Evolutionary conservation across 2,329 filamentous ascomycete genomes (phyloP).

Genomic region (Aspergillus unguis): DNA sequence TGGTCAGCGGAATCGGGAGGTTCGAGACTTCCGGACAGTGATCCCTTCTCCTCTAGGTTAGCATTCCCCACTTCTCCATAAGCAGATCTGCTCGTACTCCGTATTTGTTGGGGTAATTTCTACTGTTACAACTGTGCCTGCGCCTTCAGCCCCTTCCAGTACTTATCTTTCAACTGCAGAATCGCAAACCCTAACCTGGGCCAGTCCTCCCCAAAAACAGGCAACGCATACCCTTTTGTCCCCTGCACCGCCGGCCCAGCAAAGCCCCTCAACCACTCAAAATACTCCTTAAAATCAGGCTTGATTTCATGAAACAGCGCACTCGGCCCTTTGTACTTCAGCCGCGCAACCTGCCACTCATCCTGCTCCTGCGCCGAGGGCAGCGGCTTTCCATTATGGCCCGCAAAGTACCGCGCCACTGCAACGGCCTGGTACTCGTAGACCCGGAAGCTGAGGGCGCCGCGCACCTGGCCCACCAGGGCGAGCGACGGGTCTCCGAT

Average conservation of each 20-base stretch:
- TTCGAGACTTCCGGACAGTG: too few species aligned
- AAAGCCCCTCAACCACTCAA: slow-evolving; percentile 37
- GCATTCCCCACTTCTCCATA: too few species aligned
- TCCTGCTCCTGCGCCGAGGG: slow-evolving; percentile 22
- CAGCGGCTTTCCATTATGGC: slow-evolving; percentile 19
- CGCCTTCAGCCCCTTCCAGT: slow-evolving; percentile 16
- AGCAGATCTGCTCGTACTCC: too few species aligned
- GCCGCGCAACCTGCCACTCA: slow-evolving; percentile 25
- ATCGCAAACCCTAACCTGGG: slow-evolving; percentile 22
- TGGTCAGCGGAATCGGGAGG: too few species aligned
- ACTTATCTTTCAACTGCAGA: slow-evolving; percentile 18
- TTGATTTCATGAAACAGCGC: slow-evolving; percentile 24
- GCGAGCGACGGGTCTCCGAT: slow-evolving; percentile 28
- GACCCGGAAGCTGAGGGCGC: slow-evolving; percentile 28
- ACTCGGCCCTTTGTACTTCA: slow-evolving; percentile 21
- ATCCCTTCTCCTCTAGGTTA: too few species aligned
- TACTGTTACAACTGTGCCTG: too few species aligned
- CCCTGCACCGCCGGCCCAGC: slow-evolving; percentile 39
- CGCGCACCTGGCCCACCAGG: slow-evolving; percentile 28
- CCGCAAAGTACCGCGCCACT: slow-evolving; percentile 28
- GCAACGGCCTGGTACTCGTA: slow-evolving; percentile 33
- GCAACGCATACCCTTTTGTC: slow-evolving; percentile 35
- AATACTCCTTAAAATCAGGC: slow-evolving; percentile 40
- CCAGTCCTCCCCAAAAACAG: slow-evolving; percentile 39
- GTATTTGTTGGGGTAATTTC: too few species aligned